Conservation (phyloP, 148 eudicot genomes). For the Pouteria glomerata region DNA sequence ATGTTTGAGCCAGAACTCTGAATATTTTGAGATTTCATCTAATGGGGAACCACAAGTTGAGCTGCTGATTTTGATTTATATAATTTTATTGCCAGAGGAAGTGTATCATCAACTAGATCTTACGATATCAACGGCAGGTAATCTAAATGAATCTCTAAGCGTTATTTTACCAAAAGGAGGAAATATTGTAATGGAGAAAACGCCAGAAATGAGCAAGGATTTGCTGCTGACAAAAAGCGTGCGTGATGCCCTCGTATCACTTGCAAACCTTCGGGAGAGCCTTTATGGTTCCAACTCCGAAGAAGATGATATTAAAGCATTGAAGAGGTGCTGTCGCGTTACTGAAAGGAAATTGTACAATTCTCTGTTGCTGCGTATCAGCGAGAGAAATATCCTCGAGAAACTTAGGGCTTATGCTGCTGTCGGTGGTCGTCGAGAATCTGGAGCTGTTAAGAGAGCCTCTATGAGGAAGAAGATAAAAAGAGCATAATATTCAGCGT, state of each 20-base stretch:
- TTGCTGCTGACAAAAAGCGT: slow-evolving; percentile 52
- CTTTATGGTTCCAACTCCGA: slow-evolving; percentile 50
- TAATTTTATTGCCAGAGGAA: slow-evolving; percentile 58
- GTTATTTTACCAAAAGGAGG: slow-evolving; percentile 17
- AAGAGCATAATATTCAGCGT: not conserved
- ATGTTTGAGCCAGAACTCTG: slow-evolving; percentile 59
- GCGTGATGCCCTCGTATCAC: slow-evolving; percentile 43
- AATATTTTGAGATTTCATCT: slow-evolving; percentile 78
- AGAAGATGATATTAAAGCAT: slow-evolving; percentile 45
- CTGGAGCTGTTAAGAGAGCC: not conserved
- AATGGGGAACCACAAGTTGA: slow-evolving; percentile 84
- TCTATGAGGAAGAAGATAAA: slow-evolving; percentile 13
- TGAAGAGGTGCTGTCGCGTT: slow-evolving; percentile 35
- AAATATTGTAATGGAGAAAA: slow-evolving; percentile 13
- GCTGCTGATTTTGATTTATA: slow-evolving; percentile 60
- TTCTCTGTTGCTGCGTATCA: slow-evolving; percentile 59
- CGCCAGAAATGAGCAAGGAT: slow-evolving; percentile 34
- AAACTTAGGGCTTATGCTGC: slow-evolving; percentile 57
- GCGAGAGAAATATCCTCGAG: slow-evolving; percentile 70
- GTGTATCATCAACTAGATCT: slow-evolving; percentile 49
- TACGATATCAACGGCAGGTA: slow-evolving; percentile 25
- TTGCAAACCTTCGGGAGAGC: slow-evolving; percentile 74
- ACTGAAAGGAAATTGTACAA: slow-evolving; percentile 59
- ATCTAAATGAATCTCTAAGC: slow-evolving; percentile 14
- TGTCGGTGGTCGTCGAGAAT: slow-evolving; percentile 7